phyloP scores from a whole-genome alignment of 306 rosid genomes.

The Fagus sylvatica region DNA sequence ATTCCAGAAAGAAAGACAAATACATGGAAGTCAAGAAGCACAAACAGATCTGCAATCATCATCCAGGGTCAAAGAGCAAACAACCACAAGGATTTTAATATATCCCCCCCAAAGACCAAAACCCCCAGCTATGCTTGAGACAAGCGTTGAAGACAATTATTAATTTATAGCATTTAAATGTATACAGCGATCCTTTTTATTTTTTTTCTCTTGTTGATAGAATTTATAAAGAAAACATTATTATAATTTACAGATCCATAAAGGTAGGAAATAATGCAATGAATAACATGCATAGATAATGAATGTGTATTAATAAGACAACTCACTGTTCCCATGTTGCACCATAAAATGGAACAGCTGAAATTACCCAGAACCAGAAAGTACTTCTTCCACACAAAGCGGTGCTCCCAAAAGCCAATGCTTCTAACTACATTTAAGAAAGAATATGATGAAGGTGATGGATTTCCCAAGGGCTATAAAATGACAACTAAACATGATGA shows the following conservation, averaged over 20 bases:
- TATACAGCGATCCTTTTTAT: background rate
- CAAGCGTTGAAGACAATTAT: background rate
- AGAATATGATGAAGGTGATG: background rate
- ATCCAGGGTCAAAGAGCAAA: conserved; percentile 15
- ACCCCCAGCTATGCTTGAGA: background rate
- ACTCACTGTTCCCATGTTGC: conserved; percentile 99
- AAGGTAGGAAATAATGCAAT: background rate
- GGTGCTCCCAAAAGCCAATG: conserved; percentile 93
- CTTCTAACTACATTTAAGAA: conserved; percentile 63
- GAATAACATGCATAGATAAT: background rate
- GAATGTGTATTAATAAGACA: conserved; percentile 13
- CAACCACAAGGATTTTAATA: background rate
- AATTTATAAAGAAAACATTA: background rate
- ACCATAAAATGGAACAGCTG: conserved; percentile 85
- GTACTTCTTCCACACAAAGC: conserved; percentile 82
- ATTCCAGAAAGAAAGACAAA: conserved; percentile 12
- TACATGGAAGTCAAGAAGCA: conserved; percentile 1
- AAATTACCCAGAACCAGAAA: conserved; percentile 96
- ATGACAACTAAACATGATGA: conserved; percentile 20
- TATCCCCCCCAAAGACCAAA: background rate
- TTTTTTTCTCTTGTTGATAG: background rate
- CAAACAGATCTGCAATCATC: conserved; percentile 7
- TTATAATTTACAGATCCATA: background rate
- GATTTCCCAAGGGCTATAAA: conserved; percentile 1
- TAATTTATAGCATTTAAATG: background rate